Percentiles rank a stretch among this genome's conserved stretches.
Evolutionary conservation across 192 early-diverging fungal genomes (phyloP).

Genomic region (Coemansia guatemalensis): DNA sequence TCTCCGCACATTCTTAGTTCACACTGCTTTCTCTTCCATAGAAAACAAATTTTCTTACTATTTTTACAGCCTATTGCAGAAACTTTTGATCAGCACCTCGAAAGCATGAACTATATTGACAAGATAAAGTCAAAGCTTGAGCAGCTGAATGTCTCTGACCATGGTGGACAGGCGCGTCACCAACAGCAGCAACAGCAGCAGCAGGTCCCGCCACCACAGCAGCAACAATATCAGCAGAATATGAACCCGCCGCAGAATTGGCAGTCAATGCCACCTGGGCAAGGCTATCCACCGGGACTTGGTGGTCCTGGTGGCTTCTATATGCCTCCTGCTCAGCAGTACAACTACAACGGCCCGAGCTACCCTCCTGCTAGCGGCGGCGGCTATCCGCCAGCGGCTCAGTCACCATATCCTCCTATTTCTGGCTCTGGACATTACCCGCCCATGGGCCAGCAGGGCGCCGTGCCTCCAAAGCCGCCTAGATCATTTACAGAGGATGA

Average conservation of each 20-base stretch:
- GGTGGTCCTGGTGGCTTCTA: constrained; percentile 29
- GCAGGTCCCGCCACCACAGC: not conserved
- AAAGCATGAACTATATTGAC: constrained; percentile 26
- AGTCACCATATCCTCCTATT: constrained; percentile 1
- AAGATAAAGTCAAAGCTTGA: constrained; percentile 49
- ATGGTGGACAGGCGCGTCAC: not conserved
- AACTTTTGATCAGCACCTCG: too few species aligned
- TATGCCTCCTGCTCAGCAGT: constrained; percentile 11
- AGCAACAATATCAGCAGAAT: constrained; percentile 4
- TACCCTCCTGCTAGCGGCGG: not conserved
- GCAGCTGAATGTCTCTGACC: constrained; percentile 18
- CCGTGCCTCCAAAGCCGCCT: too few species aligned
- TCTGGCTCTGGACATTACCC: constrained; percentile 14
- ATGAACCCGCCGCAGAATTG: not conserved
- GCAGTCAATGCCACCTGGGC: constrained; percentile 1
- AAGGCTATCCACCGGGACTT: constrained; percentile 6
- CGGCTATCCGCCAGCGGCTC: not conserved
- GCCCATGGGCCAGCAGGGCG: not conserved
- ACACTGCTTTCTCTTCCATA: too few species aligned
- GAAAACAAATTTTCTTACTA: not conserved
- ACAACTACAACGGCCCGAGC: constrained; percentile 2
- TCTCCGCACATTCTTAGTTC: too few species aligned
- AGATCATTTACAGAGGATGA: constrained; percentile 1
- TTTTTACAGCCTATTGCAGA: not conserved
- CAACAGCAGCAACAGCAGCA: constrained; percentile 5